Evolutionary conservation across 73 alveolate species (phyloP).

Genomic region (Symbiodinium natans): DNA sequence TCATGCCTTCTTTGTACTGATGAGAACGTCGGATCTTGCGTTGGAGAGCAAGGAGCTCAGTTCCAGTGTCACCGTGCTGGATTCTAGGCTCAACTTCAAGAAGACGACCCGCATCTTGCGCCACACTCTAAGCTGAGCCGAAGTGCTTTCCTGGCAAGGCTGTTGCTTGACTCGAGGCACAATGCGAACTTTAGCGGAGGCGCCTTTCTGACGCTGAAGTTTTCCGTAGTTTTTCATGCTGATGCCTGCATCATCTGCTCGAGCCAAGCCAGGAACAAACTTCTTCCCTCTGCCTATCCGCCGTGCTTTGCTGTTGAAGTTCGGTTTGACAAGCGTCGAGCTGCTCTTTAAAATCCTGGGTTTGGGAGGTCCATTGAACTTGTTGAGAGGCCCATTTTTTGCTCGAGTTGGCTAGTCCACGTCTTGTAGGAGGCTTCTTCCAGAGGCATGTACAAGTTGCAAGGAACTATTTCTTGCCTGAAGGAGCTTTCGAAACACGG

Average conservation of each 20-base stretch:
- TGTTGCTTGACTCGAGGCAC: background rate
- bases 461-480: background rate
- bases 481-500: background rate
- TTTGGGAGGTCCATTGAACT: background rate
- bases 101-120: background rate
- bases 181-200: background rate
- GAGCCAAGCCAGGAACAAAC: background rate
- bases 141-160: background rate
- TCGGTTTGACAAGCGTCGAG: no score
- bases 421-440: no score
- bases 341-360: no score
- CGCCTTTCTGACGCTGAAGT: slow-evolving; percentile 20
- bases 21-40: background rate
- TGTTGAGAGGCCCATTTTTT: background rate
- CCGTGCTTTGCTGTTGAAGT: no score
- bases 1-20: background rate
- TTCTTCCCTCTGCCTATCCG: no score
- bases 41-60: background rate
- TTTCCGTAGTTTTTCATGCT: background rate
- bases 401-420: background rate
- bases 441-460: background rate
- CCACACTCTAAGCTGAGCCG: background rate
- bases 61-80: no score
- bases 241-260: background rate
- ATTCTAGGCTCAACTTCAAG: no score